A percentile compares a stretch with the other conserved stretches of the same genome.
phyloP scores from a whole-genome alignment of 176 grass and related monocot species.

The Oryza longistaminata region DNA sequence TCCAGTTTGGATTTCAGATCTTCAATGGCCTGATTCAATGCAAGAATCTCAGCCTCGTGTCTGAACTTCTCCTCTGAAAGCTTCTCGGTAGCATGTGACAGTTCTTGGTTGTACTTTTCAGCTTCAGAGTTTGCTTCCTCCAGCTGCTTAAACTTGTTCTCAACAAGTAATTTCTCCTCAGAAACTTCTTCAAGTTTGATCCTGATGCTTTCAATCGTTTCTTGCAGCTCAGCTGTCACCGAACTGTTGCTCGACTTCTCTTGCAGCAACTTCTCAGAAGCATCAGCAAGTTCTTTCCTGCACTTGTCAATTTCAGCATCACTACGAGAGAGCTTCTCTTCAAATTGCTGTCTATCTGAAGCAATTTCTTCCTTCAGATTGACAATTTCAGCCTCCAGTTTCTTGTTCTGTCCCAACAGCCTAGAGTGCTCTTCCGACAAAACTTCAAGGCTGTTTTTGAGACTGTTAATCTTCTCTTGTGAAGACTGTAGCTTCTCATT shows the following conservation, averaged over 20 bases:
- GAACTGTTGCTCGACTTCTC: background rate
- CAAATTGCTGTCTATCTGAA: constrained; percentile 27
- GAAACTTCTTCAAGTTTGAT: constrained; percentile 28
- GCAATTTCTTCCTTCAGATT: constrained; percentile 36
- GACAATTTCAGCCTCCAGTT: constrained; percentile 31
- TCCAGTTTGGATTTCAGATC: constrained; percentile 31
- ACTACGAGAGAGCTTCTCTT: constrained; percentile 28
- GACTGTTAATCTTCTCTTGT: constrained; percentile 29
- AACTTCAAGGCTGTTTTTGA: constrained; percentile 45
- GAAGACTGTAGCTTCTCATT: constrained; percentile 42
- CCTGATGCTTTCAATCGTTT: constrained; percentile 14
- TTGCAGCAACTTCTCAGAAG: constrained; percentile 30
- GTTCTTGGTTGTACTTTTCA: constrained; percentile 36
- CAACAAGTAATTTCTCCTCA: constrained; percentile 38
- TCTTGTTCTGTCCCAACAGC: constrained; percentile 28
- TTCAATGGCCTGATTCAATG: constrained; percentile 38
- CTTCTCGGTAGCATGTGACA: constrained; percentile 17
- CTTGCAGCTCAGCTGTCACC: constrained; percentile 31
- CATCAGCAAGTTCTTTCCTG: constrained; percentile 38
- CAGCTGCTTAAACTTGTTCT: constrained; percentile 40
- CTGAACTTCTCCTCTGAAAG: constrained; percentile 53
- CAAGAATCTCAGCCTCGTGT: constrained; percentile 45
- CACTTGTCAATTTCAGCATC: constrained; percentile 35
- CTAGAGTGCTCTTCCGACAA: constrained; percentile 39
- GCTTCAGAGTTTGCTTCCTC: constrained; percentile 35